Base-by-base conservation (phyloP, 2,329 filamentous ascomycete species). In the Fusarium torreyae region DNA sequence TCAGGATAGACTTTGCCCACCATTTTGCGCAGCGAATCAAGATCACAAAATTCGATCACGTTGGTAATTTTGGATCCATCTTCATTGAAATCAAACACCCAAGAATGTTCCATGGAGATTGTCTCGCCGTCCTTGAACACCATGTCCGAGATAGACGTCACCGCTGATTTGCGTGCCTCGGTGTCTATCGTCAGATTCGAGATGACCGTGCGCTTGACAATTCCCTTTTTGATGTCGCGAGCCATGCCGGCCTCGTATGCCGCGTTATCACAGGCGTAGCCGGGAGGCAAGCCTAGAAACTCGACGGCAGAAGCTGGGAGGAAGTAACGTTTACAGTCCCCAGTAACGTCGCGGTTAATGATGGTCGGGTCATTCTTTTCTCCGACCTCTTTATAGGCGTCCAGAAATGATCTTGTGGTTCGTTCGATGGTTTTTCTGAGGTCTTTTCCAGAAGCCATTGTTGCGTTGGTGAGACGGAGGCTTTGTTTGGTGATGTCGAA, bases 21-120 rank as follows among this genome's bases (percentile, higher is more conserved):
- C 24, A 68, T 39, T 6, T 36, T 40, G 5, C 66, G 46, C 0
- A 68, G 9, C 7, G 52, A 46, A n/a, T 64, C 63, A 20, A 49
- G 43, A 14, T 70, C 67, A 2, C 67, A 70, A 33, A 70, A 68
- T 31, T 70, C 67, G 6, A 70, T 28, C 7, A 70, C 43, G 3
- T 54, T 64, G 2, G 28, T 57, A 0, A 70, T 40, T 24, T 70
- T 70, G 0, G 67, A 51, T 1, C 67, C 67, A 40, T 70, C 58
- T 5, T 60, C 54, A 1, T 53, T 57, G 0, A 70, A 60, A 3
- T 54, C 50, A 8, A 70, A 34, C 1, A 64, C 8, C 67, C 67
- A 70, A 5, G 54, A 53, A 44, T 68, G 63, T 2, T 70, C 67
- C 51, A 70, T 42, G 0, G 33, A 31, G 1, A 60, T 38, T 4